phyloP scores from a whole-genome alignment of 2,329 filamentous ascomycete genomes.

The Cordyceps militaris region DNA sequence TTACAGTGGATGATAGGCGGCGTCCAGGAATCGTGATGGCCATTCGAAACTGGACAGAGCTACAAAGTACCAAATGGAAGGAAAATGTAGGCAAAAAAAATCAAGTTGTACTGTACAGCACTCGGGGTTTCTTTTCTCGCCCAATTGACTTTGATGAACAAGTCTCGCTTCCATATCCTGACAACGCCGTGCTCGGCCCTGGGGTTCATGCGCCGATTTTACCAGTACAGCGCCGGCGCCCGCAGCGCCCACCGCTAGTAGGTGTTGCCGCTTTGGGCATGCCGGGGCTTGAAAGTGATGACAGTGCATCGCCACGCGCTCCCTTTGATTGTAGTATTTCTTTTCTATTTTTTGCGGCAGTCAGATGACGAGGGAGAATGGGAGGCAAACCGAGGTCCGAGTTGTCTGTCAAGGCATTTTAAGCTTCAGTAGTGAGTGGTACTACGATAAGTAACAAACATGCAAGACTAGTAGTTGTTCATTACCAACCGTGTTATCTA shows the following conservation, averaged over 20 bases:
- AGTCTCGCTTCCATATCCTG: neutral
- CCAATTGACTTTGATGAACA: no score
- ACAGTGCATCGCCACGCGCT: neutral
- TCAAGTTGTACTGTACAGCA: neutral
- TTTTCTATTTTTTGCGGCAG: neutral
- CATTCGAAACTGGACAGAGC: neutral
- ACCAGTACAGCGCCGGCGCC: neutral
- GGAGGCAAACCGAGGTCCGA: neutral
- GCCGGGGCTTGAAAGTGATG: conserved; percentile 3
- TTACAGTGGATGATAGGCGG: neutral
- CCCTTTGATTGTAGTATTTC: neutral
- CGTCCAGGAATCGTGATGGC: neutral
- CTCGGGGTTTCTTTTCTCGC: neutral
- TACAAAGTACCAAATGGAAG: neutral
- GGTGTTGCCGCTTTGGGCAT: conserved; percentile 12
- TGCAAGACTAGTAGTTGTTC: neutral
- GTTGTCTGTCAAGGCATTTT: no score
- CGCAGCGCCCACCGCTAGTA: neutral
- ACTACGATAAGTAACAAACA: neutral
- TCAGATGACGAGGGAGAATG: neutral
- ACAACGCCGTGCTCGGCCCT: neutral
- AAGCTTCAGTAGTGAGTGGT: no score
- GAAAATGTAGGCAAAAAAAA: neutral
- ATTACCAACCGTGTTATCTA: no score
- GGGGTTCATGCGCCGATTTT: neutral